These are phyloP conservation scores for Selenicereus undatus DNA, from an alignment of 148 eudicot species.

Conservation along the genomic window DNA sequence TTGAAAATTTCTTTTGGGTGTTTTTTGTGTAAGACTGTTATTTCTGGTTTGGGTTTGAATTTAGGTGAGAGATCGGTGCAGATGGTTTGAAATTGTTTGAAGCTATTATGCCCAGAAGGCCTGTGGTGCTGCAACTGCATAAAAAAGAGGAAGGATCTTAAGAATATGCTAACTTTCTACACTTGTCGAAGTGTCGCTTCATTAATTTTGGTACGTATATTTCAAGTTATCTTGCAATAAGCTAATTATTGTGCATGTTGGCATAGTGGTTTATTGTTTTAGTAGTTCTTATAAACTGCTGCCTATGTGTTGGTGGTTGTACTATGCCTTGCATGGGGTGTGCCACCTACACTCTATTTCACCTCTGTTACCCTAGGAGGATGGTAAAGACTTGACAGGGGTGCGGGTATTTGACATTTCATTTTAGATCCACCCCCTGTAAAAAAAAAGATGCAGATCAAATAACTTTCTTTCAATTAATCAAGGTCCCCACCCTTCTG, in stretches of 20 bases:
- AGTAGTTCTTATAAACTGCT: not conserved
- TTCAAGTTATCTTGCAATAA: not conserved
- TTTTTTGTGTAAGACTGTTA: not conserved
- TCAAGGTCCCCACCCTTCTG: too few relatives aligned
- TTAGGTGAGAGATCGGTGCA: not conserved
- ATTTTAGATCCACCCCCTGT: too few relatives aligned
- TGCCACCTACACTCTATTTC: not conserved
- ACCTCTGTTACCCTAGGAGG: not conserved
- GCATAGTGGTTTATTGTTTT: not conserved
- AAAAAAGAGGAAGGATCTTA: conserved; percentile 63
- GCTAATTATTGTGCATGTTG: not conserved
- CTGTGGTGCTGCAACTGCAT: conserved; percentile 90
- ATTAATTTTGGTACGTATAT: conserved; percentile 66
- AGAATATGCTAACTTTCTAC: conserved; percentile 90
- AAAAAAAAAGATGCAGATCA: too few relatives aligned
- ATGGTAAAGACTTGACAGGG: too few relatives aligned
- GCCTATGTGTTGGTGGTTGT: not conserved
- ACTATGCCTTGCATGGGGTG: not conserved
- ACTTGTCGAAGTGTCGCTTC: conserved; percentile 64
- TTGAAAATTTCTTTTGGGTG: not conserved
- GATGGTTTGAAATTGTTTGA: conserved; percentile 2
- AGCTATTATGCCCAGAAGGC: conserved; percentile 96
- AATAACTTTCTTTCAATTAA: too few relatives aligned
- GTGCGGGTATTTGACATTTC: too few relatives aligned
- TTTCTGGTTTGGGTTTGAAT: not conserved